Conservation (phyloP, 2,329 filamentous ascomycete species). For the Cryphonectria radicalis region DNA sequence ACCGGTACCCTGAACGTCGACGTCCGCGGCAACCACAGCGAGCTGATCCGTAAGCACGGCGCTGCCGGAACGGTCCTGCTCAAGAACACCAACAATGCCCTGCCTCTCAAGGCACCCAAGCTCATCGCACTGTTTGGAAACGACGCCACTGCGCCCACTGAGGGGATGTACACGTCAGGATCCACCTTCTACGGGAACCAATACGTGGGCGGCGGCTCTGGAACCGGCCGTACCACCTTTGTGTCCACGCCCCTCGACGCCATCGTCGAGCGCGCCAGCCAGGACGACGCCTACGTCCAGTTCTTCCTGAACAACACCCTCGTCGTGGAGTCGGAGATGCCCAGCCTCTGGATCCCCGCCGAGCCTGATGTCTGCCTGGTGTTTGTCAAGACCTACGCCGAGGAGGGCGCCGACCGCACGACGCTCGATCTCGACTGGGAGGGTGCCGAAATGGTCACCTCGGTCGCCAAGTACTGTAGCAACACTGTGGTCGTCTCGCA, state of each 20-base stretch:
- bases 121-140: conserved; percentile 59
- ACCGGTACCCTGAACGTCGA: conserved; percentile 51
- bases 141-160: conserved; percentile 68
- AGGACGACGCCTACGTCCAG: conserved; percentile 49
- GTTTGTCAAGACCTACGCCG: conserved; percentile 67
- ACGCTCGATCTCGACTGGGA: conserved; percentile 63
- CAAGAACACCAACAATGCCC: conserved; percentile 67
- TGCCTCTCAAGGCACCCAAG: conserved; percentile 64
- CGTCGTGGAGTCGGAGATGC: conserved; percentile 42
- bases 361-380: conserved; percentile 69
- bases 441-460: conserved; percentile 62
- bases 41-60: conserved; percentile 59
- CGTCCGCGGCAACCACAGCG: conserved; percentile 58
- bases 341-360: conserved; percentile 51
- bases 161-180: conserved; percentile 68
- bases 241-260: conserved; percentile 60
- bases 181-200: conserved; percentile 65
- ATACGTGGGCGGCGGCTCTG: conserved; percentile 63
- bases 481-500: conserved; percentile 62
- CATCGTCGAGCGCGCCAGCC: conserved; percentile 53
- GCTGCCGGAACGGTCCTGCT: conserved; percentile 67
- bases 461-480: conserved; percentile 49
- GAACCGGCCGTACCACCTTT: conserved; percentile 57
- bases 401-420: conserved; percentile 64
- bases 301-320: conserved; percentile 49